Percentiles rank a stretch among this genome's conserved stretches.
Evolutionary conservation across 441 rosid species (phyloP).

Genomic region (Corymbia calophylla): DNA sequence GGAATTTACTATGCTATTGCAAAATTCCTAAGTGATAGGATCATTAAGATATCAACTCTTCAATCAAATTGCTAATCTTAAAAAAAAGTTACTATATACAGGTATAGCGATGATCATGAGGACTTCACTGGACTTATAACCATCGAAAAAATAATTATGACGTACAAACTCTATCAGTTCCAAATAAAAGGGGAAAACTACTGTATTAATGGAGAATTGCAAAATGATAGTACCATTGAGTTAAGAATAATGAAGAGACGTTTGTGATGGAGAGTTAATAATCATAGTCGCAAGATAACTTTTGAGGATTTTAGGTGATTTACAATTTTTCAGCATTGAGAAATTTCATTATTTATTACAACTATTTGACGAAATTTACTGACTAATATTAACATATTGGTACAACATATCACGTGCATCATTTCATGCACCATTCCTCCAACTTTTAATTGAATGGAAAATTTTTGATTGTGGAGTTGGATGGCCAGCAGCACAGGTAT

Average conservation of each 20-base stretch:
- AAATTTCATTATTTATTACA: too few relatives aligned
- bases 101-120: fast-evolving
- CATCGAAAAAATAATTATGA: background rate
- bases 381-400: too few relatives aligned
- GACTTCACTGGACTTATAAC: background rate
- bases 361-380: background rate
- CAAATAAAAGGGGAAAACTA: background rate
- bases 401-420: too few relatives aligned
- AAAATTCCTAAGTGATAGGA: background rate
- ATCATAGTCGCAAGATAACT: background rate
- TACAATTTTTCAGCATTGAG: background rate
- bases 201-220: background rate
- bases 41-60: background rate
- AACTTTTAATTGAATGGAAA: too few relatives aligned
- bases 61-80: background rate
- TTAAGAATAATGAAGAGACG: background rate
- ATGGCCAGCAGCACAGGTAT: too few relatives aligned
- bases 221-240: background rate
- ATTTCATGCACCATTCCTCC: too few relatives aligned
- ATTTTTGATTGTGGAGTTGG: too few relatives aligned
- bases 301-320: background rate
- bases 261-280: background rate
- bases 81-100: background rate
- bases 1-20: background rate
- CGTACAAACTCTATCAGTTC: background rate